phyloP scores from a whole-genome alignment of 2,329 filamentous ascomycete genomes.

The Karstenula rhodostoma region DNA sequence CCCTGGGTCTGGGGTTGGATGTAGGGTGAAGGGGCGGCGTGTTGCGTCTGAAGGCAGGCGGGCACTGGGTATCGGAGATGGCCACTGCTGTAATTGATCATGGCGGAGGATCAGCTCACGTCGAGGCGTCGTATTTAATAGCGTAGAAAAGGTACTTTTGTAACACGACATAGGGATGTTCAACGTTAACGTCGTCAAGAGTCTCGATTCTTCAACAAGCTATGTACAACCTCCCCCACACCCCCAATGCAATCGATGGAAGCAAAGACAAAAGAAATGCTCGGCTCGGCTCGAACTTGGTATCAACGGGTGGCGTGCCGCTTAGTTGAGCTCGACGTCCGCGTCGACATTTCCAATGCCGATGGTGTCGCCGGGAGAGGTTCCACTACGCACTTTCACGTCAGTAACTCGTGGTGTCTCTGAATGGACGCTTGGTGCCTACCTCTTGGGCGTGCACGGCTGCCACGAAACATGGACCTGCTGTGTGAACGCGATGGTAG shows the following conservation, averaged over 20 bases:
- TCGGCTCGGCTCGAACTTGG: neutral
- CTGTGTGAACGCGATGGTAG: conserved; percentile 46
- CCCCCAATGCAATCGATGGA: neutral
- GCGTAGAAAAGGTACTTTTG: too few species aligned
- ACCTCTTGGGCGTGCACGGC: conserved; percentile 34
- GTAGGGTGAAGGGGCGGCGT: neutral
- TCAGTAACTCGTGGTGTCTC: neutral
- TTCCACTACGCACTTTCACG: conserved; percentile 12
- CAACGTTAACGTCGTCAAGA: neutral
- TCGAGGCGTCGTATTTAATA: too few species aligned
- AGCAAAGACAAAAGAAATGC: conserved; percentile 1
- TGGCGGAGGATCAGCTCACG: too few species aligned
- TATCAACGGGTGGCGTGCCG: neutral
- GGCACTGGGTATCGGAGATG: neutral
- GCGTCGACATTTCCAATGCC: conserved; percentile 35
- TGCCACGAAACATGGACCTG: conserved; percentile 46
- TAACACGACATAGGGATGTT: neutral
- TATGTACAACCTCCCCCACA: conserved; percentile 12
- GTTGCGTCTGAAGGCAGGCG: neutral
- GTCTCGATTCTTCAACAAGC: conserved; percentile 15
- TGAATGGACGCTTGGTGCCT: too few species aligned
- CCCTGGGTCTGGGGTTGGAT: neutral
- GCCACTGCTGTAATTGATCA: too few species aligned
- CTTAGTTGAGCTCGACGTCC: conserved; percentile 26
- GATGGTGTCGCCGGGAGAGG: conserved; percentile 30